Percentiles rank a stretch among this genome's conserved stretches.
Evolutionary conservation across 768 basidiomycete genomes (phyloP).

Genomic region (Tricholoma sp.): DNA sequence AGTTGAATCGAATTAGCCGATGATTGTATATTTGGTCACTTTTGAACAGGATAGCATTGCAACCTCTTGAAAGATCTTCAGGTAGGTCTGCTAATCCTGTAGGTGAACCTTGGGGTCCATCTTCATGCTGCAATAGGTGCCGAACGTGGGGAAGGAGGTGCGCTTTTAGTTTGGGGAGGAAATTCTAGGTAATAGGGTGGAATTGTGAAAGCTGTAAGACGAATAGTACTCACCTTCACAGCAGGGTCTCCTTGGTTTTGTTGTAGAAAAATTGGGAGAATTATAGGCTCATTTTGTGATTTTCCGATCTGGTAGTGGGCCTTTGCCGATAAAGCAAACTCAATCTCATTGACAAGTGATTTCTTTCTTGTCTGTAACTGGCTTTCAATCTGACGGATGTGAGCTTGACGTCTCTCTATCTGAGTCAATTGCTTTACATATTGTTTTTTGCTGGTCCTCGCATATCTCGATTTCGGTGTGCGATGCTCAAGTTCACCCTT

Average conservation of each 20-base stretch:
- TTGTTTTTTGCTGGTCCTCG: neutral
- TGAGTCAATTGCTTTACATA: neutral
- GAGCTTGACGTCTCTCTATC: neutral
- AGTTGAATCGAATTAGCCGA: neutral
- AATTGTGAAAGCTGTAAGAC: neutral
- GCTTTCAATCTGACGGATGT: neutral
- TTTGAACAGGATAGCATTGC: neutral
- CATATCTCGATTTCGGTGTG: neutral
- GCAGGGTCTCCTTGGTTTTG: neutral
- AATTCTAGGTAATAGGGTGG: neutral
- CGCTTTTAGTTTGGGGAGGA: neutral
- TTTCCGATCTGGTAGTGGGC: neutral
- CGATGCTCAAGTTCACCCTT: conserved; percentile 1
- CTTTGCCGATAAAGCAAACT: neutral
- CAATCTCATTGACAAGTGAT: neutral
- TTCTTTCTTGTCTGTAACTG: neutral
- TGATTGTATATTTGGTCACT: neutral
- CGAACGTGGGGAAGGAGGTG: neutral
- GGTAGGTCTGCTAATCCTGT: too few species aligned
- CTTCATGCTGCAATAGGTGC: neutral
- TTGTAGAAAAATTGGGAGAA: neutral
- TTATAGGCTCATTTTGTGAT: neutral
- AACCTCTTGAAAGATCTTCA: neutral
- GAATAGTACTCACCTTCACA: neutral
- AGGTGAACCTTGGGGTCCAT: too few species aligned